Percentiles rank a stretch among this genome's conserved stretches.
These are phyloP conservation scores for Ajuga chamaepitys DNA, from an alignment of 257 asterid species.

Conservation along the genomic window DNA sequence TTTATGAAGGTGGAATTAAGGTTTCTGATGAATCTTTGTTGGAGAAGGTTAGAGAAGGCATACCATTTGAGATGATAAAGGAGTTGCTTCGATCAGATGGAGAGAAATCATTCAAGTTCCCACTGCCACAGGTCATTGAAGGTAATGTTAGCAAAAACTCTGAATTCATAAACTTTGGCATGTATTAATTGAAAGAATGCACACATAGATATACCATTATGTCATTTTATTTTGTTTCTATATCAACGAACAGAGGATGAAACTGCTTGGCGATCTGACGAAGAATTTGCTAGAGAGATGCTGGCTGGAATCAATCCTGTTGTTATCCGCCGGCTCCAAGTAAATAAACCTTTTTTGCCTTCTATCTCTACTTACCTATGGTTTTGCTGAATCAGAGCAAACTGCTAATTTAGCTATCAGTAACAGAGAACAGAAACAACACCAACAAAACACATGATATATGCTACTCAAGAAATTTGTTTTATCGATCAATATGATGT, in stretches of 20 bases:
- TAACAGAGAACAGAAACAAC: not conserved
- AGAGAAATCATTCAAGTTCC: constrained; percentile 46
- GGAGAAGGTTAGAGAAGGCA: constrained; percentile 32
- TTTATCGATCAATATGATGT: not conserved
- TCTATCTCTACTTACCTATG: not conserved
- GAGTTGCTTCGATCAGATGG: constrained; percentile 65
- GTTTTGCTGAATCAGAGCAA: not conserved
- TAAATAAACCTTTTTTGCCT: constrained; percentile 18
- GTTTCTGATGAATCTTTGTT: constrained; percentile 28
- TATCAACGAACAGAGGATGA: constrained; percentile 37
- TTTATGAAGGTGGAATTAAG: constrained; percentile 49
- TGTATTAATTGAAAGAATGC: not conserved
- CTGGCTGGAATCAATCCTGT: constrained; percentile 75
- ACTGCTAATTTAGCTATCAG: not conserved
- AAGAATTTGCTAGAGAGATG: constrained; percentile 76
- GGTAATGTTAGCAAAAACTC: constrained; percentile 23
- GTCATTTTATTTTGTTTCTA: not conserved
- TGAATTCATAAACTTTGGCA: not conserved
- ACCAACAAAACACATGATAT: not conserved
- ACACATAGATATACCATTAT: not conserved
- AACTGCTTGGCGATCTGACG: constrained; percentile 72
- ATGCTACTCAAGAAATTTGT: not conserved
- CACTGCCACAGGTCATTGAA: constrained; percentile 56
- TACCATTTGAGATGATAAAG: constrained; percentile 50
- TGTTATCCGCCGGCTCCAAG: constrained; percentile 54